Conservation (phyloP, 192 early-diverging fungal species). For the Backusella morwellensis region DNA sequence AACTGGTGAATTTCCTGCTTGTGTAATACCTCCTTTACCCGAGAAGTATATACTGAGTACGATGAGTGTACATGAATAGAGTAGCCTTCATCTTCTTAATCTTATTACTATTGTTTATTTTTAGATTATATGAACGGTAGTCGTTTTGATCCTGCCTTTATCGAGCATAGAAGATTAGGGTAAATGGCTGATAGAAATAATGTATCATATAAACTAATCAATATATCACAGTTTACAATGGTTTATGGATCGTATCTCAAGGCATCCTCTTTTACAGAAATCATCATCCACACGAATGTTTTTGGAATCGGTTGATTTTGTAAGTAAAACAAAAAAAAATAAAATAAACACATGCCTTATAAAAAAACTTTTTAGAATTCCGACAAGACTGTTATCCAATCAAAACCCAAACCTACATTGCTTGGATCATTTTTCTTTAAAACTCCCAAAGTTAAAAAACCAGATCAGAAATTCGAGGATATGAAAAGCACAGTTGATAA, state of each 20-base stretch:
- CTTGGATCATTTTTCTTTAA: slow-evolving; percentile 82
- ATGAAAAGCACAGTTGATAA: slow-evolving; percentile 78
- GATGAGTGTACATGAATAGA: not conserved
- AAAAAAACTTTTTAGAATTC: not conserved
- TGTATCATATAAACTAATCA: not conserved
- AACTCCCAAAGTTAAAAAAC: slow-evolving; percentile 84
- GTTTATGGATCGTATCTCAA: slow-evolving; percentile 76
- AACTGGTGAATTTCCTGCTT: slow-evolving; percentile 69
- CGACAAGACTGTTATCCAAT: not conserved
- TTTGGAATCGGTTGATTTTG: slow-evolving; percentile 81
- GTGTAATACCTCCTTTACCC: slow-evolving; percentile 87
- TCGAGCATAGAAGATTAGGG: slow-evolving; percentile 64
- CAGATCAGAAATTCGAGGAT: slow-evolving; percentile 80
- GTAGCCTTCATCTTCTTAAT: not conserved
- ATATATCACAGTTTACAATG: slow-evolving; percentile 63
- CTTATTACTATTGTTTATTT: not conserved
- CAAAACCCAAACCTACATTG: not conserved
- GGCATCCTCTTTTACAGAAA: slow-evolving; percentile 76
- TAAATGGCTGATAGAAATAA: not conserved
- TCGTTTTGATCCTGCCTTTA: slow-evolving; percentile 90
- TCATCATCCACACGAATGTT: slow-evolving; percentile 74
- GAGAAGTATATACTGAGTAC: slow-evolving; percentile 86
- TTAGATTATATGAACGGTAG: slow-evolving; percentile 92
- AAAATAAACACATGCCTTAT: not conserved
- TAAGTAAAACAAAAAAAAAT: slow-evolving; percentile 19